Percentiles rank a stretch among this genome's conserved stretches.
Evolutionary conservation across 371 early-diverging fungal species (phyloP).

Genomic region (Actinomortierella ambigua): DNA sequence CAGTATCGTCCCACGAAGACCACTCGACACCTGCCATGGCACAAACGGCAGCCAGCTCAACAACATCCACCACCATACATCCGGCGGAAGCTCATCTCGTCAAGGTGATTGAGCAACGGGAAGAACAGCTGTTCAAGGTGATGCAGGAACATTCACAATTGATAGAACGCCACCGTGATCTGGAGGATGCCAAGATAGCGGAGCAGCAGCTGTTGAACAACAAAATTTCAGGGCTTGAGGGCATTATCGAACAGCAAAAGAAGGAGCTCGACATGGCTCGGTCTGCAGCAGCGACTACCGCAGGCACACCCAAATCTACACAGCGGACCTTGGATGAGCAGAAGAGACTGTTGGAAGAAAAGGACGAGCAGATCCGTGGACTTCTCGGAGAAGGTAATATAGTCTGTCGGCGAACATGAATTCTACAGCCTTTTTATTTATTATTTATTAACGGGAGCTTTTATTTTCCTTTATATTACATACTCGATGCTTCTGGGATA

Average conservation of each 20-base stretch:
- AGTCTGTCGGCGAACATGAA: background rate
- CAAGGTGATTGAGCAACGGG: slow-evolving; percentile 32
- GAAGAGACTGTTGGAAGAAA: slow-evolving; percentile 54
- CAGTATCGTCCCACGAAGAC: no score
- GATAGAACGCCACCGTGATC: slow-evolving; percentile 28
- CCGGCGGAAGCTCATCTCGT: slow-evolving; percentile 16
- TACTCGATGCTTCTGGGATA: no score
- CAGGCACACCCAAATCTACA: slow-evolving; percentile 25
- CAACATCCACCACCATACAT: no score
- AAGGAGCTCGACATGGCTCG: slow-evolving; percentile 39
- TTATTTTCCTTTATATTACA: no score
- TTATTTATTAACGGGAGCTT: no score
- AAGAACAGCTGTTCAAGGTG: slow-evolving; percentile 37
- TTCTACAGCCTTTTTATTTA: background rate
- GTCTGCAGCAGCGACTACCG: slow-evolving; percentile 14
- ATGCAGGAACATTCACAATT: slow-evolving; percentile 42
- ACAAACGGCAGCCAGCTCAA: no score
- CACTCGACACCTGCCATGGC: no score
- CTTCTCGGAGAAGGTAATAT: slow-evolving; percentile 65
- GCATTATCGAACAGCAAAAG: slow-evolving; percentile 32
- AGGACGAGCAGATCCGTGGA: slow-evolving; percentile 69
- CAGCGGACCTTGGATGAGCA: slow-evolving; percentile 53
- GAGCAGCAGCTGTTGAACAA: slow-evolving; percentile 16
- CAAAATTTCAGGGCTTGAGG: slow-evolving; percentile 31
- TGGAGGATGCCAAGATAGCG: slow-evolving; percentile 34